Evolutionary conservation across 2,329 filamentous ascomycete genomes (phyloP).

Genomic region (Xylogone sp.): DNA sequence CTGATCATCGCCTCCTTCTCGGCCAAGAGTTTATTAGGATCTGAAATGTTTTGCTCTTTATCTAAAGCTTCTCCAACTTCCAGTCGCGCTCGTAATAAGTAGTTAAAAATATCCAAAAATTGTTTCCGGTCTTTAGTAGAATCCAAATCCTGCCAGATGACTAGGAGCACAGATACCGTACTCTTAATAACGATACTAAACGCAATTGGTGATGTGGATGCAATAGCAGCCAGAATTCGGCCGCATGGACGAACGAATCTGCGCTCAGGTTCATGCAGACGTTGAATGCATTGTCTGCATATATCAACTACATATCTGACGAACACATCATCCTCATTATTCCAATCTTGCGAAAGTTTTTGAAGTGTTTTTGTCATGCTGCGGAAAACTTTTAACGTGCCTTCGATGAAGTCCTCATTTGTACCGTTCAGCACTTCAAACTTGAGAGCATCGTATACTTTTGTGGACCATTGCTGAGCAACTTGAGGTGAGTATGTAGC

Average conservation of each 20-base stretch:
- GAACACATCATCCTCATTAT: slow-evolving; percentile 5
- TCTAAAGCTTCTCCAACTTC: slow-evolving; percentile 3
- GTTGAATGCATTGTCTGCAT: slow-evolving; percentile 6
- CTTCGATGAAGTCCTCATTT: slow-evolving; percentile 24
- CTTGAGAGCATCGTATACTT: slow-evolving; percentile 29
- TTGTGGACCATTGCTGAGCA: slow-evolving; percentile 13
- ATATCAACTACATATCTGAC: slow-evolving; percentile 8
- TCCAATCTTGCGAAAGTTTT: slow-evolving; percentile 1
- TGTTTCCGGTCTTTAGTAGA: slow-evolving; percentile 17
- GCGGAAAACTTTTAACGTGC: slow-evolving; percentile 19
- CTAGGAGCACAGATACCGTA: slow-evolving; percentile 15
- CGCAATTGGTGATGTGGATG: slow-evolving; percentile 14
- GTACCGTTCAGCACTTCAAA: slow-evolving; percentile 29
- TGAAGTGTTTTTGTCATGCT: neutral
- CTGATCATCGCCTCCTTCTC: slow-evolving; percentile 1
- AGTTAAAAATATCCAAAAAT: slow-evolving; percentile 22
- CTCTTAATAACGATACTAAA: slow-evolving; percentile 15
- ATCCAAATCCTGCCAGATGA: slow-evolving; percentile 16
- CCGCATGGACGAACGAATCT: slow-evolving; percentile 3
- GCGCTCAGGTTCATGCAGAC: slow-evolving; percentile 5
- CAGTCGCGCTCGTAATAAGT: slow-evolving; percentile 19
- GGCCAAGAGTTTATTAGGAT: neutral
- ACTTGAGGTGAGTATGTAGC: slow-evolving; percentile 13
- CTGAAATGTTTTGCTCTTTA: neutral
- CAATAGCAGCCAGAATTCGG: slow-evolving; percentile 18